These are phyloP conservation scores for Senecio squalidus DNA, from an alignment of 140 eudicot genomes.

Conservation along the genomic window DNA sequence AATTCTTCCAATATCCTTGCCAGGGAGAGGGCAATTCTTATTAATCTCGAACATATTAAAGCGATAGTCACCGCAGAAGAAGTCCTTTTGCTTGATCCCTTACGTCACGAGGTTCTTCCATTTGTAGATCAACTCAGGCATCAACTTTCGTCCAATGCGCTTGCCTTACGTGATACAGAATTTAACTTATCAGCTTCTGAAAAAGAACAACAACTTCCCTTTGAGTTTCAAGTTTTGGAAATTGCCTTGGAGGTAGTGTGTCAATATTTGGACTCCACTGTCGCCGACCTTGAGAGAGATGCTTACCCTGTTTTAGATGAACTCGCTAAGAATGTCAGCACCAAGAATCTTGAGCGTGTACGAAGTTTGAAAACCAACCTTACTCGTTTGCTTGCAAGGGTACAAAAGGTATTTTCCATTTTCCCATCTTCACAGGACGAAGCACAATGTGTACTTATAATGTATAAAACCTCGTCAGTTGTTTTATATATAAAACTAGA, in stretches of 20 bases:
- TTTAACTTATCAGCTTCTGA: constrained; percentile 57
- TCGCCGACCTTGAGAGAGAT: constrained; percentile 71
- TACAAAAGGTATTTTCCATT: constrained; percentile 62
- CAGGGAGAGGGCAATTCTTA: constrained; percentile 95
- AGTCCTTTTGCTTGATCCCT: constrained; percentile 94
- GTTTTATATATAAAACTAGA: too few relatives aligned
- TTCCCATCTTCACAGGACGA: neutral
- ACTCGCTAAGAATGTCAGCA: constrained; percentile 81
- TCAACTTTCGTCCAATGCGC: constrained; percentile 43
- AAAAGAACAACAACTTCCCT: constrained; percentile 95
- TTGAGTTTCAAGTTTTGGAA: constrained; percentile 96
- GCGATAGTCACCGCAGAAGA: constrained; percentile 98
- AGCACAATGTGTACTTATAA: too few relatives aligned
- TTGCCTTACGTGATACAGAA: constrained; percentile 42
- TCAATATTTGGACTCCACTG: constrained; percentile 65
- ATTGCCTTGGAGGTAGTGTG: constrained; percentile 84
- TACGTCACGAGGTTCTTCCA: constrained; percentile 91
- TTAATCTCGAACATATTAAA: constrained; percentile 84
- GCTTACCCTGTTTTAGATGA: constrained; percentile 89
- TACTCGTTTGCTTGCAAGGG: constrained; percentile 89
- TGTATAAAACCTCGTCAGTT: too few relatives aligned
- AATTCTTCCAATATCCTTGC: constrained; percentile 94
- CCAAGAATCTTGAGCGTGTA: constrained; percentile 90
- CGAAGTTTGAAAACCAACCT: constrained; percentile 87
- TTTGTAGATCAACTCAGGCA: constrained; percentile 88